phyloP scores from a whole-genome alignment of 2,329 filamentous ascomycete genomes.

The Calonectria pseudoturangicola region DNA sequence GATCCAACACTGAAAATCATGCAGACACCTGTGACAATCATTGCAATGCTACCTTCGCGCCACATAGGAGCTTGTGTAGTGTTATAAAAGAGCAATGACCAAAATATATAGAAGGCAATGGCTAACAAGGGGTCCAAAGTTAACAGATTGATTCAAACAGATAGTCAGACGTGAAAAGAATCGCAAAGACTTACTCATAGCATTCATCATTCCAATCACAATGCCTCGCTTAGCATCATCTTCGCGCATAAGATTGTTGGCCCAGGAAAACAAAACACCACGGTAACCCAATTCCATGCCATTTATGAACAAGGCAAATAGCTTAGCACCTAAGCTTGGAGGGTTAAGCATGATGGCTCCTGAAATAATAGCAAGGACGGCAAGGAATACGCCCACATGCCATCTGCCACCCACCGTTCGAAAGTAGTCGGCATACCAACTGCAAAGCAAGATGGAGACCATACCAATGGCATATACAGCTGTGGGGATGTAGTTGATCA shows the following conservation, averaged over 20 bases:
- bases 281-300: conserved; percentile 36
- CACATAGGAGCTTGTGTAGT: conserved; percentile 35
- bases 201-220: conserved; percentile 42
- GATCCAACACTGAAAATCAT: conserved; percentile 6
- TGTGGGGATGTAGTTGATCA: conserved; percentile 71
- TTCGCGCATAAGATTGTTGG: conserved; percentile 34
- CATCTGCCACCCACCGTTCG: conserved; percentile 13
- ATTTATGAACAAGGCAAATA: conserved; percentile 42
- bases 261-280: conserved; percentile 42
- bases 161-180: no score
- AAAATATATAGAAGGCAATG: conserved; percentile 40
- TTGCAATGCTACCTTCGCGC: conserved; percentile 40
- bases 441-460: conserved; percentile 25
- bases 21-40: conserved; percentile 28
- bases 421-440: conserved; percentile 19
- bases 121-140: conserved; percentile 2
- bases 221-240: conserved; percentile 44
- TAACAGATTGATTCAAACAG: neutral
- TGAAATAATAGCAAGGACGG: conserved; percentile 34
- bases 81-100: conserved; percentile 38
- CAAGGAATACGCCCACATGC: conserved; percentile 40
- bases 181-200: neutral
- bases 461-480: conserved; percentile 49
- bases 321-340: conserved; percentile 24
- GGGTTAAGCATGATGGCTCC: conserved; percentile 43